These are phyloP conservation scores for Rutstroemia sp. DNA, from an alignment of 2,329 filamentous ascomycete genomes.

Conservation along the genomic window DNA sequence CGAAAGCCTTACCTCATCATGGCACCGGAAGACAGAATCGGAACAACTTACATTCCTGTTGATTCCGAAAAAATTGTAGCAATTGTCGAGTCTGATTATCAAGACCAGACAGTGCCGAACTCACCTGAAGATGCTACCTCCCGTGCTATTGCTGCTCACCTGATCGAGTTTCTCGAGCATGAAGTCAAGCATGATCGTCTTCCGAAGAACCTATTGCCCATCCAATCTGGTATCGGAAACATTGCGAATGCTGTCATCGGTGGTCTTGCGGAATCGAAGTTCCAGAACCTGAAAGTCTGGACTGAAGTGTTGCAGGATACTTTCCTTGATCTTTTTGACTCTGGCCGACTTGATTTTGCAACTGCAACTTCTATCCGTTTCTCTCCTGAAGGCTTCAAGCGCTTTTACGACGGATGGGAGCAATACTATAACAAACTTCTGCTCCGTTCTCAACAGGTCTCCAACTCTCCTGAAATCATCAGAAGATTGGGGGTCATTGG, in stretches of 20 bases:
- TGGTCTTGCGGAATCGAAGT: constrained; percentile 72
- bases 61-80: constrained; percentile 81
- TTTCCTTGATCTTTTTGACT: constrained; percentile 89
- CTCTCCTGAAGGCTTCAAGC: constrained; percentile 83
- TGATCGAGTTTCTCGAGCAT: constrained; percentile 82
- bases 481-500: constrained; percentile 79
- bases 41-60: constrained; percentile 72
- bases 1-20: constrained; percentile 84
- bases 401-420: constrained; percentile 84
- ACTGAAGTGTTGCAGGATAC: constrained; percentile 79
- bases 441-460: constrained; percentile 79
- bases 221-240: constrained; percentile 87
- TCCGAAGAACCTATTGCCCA: constrained; percentile 67
- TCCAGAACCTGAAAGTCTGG: constrained; percentile 85
- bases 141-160: constrained; percentile 64
- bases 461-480: constrained; percentile 87
- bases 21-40: constrained; percentile 79
- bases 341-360: constrained; percentile 78
- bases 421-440: constrained; percentile 74
- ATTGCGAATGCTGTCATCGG: constrained; percentile 89
- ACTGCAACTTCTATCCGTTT: constrained; percentile 87
- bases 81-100: constrained; percentile 77
- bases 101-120: constrained; percentile 69
- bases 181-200: constrained; percentile 74
- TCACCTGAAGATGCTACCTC: constrained; percentile 67